Evolutionary conservation across 768 basidiomycete species (phyloP), one percentile per base, ranked within the genome.

Genomic region (Tulasnella sp.): DNA sequence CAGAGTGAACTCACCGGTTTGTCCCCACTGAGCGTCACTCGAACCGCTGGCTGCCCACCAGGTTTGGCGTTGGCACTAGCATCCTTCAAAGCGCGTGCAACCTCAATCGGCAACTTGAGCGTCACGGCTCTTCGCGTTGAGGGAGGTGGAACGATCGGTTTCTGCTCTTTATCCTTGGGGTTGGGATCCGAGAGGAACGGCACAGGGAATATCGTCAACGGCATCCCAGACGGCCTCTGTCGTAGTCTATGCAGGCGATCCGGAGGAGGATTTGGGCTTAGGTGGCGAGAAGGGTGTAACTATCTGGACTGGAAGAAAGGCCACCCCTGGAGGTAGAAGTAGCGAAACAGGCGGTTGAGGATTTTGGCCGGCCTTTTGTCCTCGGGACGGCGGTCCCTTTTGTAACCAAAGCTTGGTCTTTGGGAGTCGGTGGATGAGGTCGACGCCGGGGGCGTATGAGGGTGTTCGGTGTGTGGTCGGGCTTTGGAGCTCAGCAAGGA

Each of bases 61-160:
- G 73, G 29, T 29, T 52, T 49, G 58, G 67, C 75, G 22, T 68
- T 45, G 7, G 67, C 45, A 68, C 38, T 40, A 15, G 75, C 75
- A 68, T 76, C 75, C 75, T 76, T 76, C 36, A 76, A 69, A 29
- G 75, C 64, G 34, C 75, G 75, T 31, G 49, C 75, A 45, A 39
- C 38, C 45, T 76, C 75, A 9, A 36, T 64, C 34, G 75, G 36
- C 38, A 76, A 67, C 75, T 70, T 76, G 37, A 76, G 37, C 29
- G 52, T 38, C 38, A 76, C 38, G 25, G 75, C 75, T 31, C 39
- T 69, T 37, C 67, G 69, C 73, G 37, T 58, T 64, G 58, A 64
- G 14, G 58, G 58, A 29, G 58, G 25, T 64, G 58, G 58, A 34
- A 36, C 49, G 31, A 74, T 74, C 42, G 52, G 49, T 49, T 74